These are phyloP conservation scores for Rheum nobile DNA, from an alignment of 148 eudicot species.

Conservation along the genomic window DNA sequence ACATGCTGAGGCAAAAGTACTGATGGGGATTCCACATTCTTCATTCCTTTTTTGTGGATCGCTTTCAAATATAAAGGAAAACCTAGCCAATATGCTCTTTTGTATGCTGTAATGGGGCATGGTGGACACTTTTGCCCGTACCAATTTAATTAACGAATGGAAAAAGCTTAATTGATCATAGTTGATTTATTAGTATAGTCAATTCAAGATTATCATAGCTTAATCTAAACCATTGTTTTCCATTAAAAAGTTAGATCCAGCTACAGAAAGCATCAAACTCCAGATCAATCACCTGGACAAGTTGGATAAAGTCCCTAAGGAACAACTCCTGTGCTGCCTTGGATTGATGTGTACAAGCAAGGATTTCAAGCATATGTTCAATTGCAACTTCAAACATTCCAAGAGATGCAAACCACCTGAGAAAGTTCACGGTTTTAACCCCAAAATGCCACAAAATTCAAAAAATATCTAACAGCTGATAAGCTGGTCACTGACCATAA, in stretches of 20 bases:
- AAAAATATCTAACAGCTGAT: neutral
- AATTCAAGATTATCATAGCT: neutral
- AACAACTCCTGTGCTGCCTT: conserved; percentile 84
- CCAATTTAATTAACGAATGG: neutral
- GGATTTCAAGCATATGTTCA: conserved; percentile 68
- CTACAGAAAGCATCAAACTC: neutral
- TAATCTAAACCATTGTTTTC: neutral
- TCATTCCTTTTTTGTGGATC: neutral
- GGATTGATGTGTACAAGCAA: conserved; percentile 86
- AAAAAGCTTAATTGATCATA: neutral
- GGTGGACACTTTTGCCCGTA: neutral
- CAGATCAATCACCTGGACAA: conserved; percentile 54
- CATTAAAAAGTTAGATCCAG: neutral
- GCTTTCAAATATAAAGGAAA: neutral
- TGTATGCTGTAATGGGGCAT: neutral
- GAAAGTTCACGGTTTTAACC: neutral
- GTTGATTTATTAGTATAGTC: neutral
- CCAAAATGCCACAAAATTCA: neutral
- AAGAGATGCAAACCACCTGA: conserved; percentile 91
- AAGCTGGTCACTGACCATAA: neutral
- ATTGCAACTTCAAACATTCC: conserved; percentile 81
- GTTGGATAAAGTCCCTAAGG: conserved; percentile 67
- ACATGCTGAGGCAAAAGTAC: neutral
- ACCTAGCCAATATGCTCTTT: neutral
- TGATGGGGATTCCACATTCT: neutral